Conservation (phyloP, 352 stramenopile species). For the Elongisporangium undulatum region DNA sequence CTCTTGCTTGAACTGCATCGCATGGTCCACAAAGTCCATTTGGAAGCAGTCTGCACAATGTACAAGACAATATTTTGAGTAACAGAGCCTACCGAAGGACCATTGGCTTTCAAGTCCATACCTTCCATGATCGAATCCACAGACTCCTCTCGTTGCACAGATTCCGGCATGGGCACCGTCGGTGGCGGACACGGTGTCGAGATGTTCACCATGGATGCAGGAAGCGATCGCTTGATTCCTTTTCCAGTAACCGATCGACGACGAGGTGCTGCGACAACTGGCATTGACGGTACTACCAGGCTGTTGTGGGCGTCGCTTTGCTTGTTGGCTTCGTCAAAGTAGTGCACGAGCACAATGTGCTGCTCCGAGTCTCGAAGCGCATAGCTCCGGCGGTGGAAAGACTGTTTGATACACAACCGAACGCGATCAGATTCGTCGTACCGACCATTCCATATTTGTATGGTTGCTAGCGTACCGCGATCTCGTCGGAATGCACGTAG, state of each 20-base stretch:
- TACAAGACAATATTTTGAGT: constrained; percentile 5
- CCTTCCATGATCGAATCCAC: constrained; percentile 58
- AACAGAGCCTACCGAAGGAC: not conserved
- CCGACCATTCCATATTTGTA: not conserved
- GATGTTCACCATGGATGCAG: constrained; percentile 6
- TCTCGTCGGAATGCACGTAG: constrained; percentile 81
- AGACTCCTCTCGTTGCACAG: constrained; percentile 19
- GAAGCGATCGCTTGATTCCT: constrained; percentile 31
- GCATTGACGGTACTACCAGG: too few relatives aligned
- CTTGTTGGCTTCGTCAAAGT: constrained; percentile 81
- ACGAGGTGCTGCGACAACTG: too few relatives aligned
- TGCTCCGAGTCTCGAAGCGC: constrained; percentile 61
- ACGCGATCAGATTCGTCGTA: not conserved
- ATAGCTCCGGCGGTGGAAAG: constrained; percentile 84
- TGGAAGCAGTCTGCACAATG: constrained; percentile 47
- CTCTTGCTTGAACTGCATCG: constrained; percentile 1
- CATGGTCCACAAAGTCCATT: constrained; percentile 33
- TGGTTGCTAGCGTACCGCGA: constrained; percentile 28
- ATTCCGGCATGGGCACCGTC: constrained; percentile 1
- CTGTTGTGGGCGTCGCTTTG: not conserved
- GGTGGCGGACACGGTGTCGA: constrained; percentile 7
- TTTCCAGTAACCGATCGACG: constrained; percentile 9
- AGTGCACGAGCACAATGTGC: constrained; percentile 80
- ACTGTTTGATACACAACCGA: constrained; percentile 30
- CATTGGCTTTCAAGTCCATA: constrained; percentile 10